These are phyloP conservation scores for Pleurotus djamor DNA, from an alignment of 768 basidiomycete species.

Conservation along the genomic window DNA sequence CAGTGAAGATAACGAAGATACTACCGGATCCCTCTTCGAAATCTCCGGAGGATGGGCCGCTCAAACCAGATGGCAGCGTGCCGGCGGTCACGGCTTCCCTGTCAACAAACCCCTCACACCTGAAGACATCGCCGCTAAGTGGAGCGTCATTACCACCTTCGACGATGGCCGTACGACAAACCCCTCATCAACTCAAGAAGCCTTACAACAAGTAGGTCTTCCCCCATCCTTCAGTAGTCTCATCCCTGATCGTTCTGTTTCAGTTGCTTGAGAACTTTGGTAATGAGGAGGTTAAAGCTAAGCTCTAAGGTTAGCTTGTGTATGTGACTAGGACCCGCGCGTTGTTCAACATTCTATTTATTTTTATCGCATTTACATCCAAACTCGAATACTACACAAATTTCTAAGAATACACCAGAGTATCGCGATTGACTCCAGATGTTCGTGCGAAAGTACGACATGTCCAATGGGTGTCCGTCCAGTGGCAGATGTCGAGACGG, in stretches of 20 bases:
- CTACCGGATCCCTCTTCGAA: slow-evolving; percentile 80
- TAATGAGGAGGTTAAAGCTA: slow-evolving; percentile 51
- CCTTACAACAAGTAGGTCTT: slow-evolving; percentile 62
- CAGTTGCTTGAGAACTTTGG: slow-evolving; percentile 50
- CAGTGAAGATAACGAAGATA: slow-evolving; percentile 75
- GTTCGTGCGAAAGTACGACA: no score
- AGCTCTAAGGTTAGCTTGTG: slow-evolving; percentile 33
- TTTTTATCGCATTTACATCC: no score
- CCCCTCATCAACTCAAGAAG: slow-evolving; percentile 72
- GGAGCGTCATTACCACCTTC: slow-evolving; percentile 84
- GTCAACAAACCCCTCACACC: slow-evolving; percentile 71
- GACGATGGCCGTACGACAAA: slow-evolving; percentile 84
- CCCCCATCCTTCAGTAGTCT: background rate
- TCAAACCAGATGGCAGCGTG: slow-evolving; percentile 89
- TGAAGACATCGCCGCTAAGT: slow-evolving; percentile 78
- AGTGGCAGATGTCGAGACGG: no score
- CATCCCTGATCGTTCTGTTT: slow-evolving; percentile 2
- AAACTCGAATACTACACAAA: no score
- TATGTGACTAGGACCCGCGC: no score
- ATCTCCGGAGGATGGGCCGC: slow-evolving; percentile 90
- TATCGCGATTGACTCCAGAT: no score
- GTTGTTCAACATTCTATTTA: no score
- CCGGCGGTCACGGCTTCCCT: slow-evolving; percentile 87
- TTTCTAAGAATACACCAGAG: no score
- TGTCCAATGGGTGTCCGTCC: no score